Evolutionary conservation across 2,329 filamentous ascomycete species (phyloP).

Genomic region (Exserohilum turcica): DNA sequence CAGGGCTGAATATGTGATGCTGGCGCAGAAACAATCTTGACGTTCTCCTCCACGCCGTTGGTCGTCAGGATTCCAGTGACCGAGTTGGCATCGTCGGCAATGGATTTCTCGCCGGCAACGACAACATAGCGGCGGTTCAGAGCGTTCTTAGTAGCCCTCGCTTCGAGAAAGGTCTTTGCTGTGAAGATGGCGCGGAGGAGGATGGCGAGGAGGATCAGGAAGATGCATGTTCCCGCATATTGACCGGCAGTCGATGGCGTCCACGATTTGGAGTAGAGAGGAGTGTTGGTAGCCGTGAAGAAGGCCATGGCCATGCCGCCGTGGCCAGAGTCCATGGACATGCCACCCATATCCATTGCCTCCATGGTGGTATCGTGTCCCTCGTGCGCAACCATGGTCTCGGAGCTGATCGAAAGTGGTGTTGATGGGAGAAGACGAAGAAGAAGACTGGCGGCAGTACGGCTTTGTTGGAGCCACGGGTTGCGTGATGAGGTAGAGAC

Average conservation of each 20-base stretch:
- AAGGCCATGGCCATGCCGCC: slow-evolving; percentile 64
- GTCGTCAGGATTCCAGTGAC: slow-evolving; percentile 71
- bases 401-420: slow-evolving; percentile 6
- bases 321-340: slow-evolving; percentile 21
- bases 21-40: slow-evolving; percentile 70
- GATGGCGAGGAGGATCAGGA: slow-evolving; percentile 77
- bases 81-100: slow-evolving; percentile 60
- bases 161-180: slow-evolving; percentile 63
- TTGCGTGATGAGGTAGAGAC: neutral
- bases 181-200: slow-evolving; percentile 74
- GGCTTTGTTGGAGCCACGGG: neutral
- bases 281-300: slow-evolving; percentile 65
- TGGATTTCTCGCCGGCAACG: slow-evolving; percentile 66
- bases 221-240: slow-evolving; percentile 91
- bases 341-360: slow-evolving; percentile 22
- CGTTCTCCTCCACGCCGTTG: slow-evolving; percentile 80
- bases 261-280: slow-evolving; percentile 73
- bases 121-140: slow-evolving; percentile 77
- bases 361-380: slow-evolving; percentile 23
- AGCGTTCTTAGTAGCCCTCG: slow-evolving; percentile 74
- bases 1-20: slow-evolving; percentile 67
- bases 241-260: slow-evolving; percentile 70
- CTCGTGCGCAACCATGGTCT: slow-evolving; percentile 42
- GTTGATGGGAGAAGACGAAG: too few relatives aligned
- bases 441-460: neutral